phyloP scores from a whole-genome alignment of 2,329 filamentous ascomycete species.

The Magnaporthales sp. region DNA sequence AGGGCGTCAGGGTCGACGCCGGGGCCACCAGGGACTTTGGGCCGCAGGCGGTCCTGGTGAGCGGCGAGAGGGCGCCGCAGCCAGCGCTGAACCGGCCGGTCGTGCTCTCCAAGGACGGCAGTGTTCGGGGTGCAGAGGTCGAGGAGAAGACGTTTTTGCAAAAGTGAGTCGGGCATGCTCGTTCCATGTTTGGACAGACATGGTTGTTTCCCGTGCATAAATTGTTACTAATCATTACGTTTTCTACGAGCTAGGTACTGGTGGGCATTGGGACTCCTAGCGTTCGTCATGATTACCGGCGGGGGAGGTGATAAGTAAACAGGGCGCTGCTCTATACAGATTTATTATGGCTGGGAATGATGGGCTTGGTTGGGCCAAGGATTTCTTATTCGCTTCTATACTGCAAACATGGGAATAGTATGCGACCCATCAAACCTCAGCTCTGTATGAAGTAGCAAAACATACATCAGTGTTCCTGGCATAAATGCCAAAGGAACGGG shows the following conservation, averaged over 20 bases:
- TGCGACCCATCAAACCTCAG: background rate
- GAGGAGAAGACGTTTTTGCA: slow-evolving; percentile 57
- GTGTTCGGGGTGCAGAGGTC: slow-evolving; percentile 24
- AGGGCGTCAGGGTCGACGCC: slow-evolving; percentile 53
- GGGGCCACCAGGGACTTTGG: slow-evolving; percentile 58
- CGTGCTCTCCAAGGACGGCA: slow-evolving; percentile 37
- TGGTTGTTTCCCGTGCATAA: background rate
- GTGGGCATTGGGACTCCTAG: slow-evolving; percentile 51
- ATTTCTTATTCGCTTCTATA: background rate
- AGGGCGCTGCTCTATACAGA: background rate
- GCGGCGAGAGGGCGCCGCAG: slow-evolving; percentile 39
- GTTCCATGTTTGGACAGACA: background rate
- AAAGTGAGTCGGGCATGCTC: slow-evolving; percentile 41
- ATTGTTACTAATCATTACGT: background rate
- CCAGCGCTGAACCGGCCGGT: slow-evolving; percentile 57
- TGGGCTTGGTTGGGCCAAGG: background rate
- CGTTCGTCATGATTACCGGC: slow-evolving; percentile 43
- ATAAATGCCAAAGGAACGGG: background rate
- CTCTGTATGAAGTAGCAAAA: background rate
- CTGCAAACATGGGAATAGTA: background rate
- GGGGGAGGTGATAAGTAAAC: slow-evolving; percentile 45
- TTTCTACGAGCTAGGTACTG: slow-evolving; percentile 43
- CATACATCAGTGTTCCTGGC: background rate
- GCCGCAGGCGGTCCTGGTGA: slow-evolving; percentile 45
- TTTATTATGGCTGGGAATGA: background rate